These are phyloP conservation scores for Aspergillus eucalypticola DNA, from an alignment of 2,329 filamentous ascomycete species.

Conservation along the genomic window DNA sequence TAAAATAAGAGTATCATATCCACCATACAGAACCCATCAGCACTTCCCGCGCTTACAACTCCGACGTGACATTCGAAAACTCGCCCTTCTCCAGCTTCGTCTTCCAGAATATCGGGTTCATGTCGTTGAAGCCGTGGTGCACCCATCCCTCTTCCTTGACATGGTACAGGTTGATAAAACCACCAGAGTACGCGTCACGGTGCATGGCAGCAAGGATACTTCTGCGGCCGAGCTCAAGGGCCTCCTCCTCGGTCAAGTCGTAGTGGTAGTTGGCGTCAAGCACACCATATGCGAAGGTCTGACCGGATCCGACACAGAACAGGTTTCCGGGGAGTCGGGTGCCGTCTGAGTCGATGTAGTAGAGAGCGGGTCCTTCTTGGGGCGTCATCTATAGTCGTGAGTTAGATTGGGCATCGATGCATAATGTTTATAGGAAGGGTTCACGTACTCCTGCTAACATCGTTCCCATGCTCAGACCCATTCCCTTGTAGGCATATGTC, in stretches of 20 bases:
- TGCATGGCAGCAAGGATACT: constrained; percentile 96
- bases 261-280: constrained; percentile 93
- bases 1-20: constrained; percentile 18
- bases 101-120: constrained; percentile 99
- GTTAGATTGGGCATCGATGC: neutral
- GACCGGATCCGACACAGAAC: constrained; percentile 96
- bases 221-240: constrained; percentile 83
- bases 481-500: constrained; percentile 98
- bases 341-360: constrained; percentile 98
- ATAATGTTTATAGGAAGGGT: constrained; percentile 40
- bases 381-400: constrained; percentile 48
- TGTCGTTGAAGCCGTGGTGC: constrained; percentile 97
- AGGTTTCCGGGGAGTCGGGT: constrained; percentile 90
- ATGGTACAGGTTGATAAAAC: constrained; percentile 98
- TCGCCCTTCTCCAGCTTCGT: constrained; percentile 98
- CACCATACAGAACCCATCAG: constrained; percentile 14
- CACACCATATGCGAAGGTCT: constrained; percentile 98
- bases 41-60: constrained; percentile 48
- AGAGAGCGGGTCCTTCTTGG: constrained; percentile 92
- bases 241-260: constrained; percentile 82
- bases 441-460: constrained; percentile 95
- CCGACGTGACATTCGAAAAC: constrained; percentile 90
- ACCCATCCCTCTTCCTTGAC: constrained; percentile 99
- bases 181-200: constrained; percentile 97
- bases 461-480: constrained; percentile 98